Evolutionary conservation across 129 eudicot species (phyloP), one percentile per base, ranked within the genome.

Genomic region (Flaveria linearis): DNA sequence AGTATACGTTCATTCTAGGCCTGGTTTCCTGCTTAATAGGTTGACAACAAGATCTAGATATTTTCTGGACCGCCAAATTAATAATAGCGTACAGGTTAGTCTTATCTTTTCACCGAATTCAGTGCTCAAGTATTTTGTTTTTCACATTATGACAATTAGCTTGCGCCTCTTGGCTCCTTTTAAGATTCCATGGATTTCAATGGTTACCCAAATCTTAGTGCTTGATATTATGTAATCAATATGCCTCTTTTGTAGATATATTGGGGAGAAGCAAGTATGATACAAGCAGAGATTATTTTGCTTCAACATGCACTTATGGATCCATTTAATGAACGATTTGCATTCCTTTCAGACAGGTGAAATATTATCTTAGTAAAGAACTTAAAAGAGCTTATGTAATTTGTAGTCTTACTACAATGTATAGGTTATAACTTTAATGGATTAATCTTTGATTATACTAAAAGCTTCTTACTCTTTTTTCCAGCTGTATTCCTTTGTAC

Each of bases 221-320:
- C 71, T 69, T 55, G 11, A 45, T 36, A 8, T 77, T 71, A 80
- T 46, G 50, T 60, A 77, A 61, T 25, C 23, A 76, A 46, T 68
- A 42, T 60, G 78, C 70, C 79, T 77, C 55, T 55, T 55, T 81
- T 81, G 71, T 87, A 94, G 98, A 86, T 94, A 83, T 96, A 91
- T 62, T 94, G 98, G 98, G 98, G 98, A 81, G 98, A 86, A 87
- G 96, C 97, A 74, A 91, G 84, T 87, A 94, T 94, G 98, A 89
- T 94, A 65, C 86, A 85, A 82, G 98, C 98, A 22, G 98, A 94
- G 84, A 93, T 91, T 79, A 86, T 87, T 70, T 83, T 94, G 76
- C 96, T 94, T 75, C 85, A 82, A 86, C 72, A 87, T 74, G 98
- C 98, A 56, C 83, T 94, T 56, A 75, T 72, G 72, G 98, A 94